Base-by-base conservation (phyloP, 169 alveolate genomes). In the Eimeria nieschulzi region DNA sequence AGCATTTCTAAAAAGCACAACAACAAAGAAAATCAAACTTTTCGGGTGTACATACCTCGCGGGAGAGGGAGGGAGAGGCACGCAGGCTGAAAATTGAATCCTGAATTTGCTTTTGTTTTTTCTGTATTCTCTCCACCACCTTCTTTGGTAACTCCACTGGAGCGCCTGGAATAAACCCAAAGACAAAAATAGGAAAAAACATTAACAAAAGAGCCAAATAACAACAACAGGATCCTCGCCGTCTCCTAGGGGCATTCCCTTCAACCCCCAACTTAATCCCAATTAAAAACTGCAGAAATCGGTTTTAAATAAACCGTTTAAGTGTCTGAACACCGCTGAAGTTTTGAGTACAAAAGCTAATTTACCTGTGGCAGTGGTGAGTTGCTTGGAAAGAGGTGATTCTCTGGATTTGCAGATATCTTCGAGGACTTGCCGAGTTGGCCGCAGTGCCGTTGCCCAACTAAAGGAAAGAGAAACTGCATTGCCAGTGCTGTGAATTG, bases 351-450 rank as follows among this genome's bases (percentile, higher is more conserved):
- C 26, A 15, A 59, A 17, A 23, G 21, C 9, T 19, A 7, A 56
- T 75, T 53, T 63, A 61, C 88, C 88, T 61, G 88, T 59, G 46
- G 88, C 88, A n/a, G 88, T 80, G n/a, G 26, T 80, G 75, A 59
- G 61, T 75, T 80, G 56, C 23, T 26, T 59, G 13, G 59, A 21
- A 1, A 80, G 59, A 56, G 51, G 25, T 33, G 88, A 25, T 33
- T 56, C 88, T 12, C 75, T 59, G 7, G 51, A 12, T 39, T 53
- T 61, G 59, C 53, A 46, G 8, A 80, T 80, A 19, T 61, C 39
- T 15, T 80, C 88, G 17, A 80, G 76, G 76, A 39, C 21, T 15
- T 80, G 88, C 88, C 75, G 26, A 13, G 88, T 80, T 26, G 88
- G 88, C 39, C 76, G 66, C 26, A 80, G 76, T 61, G 88, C 88